Evolutionary conservation across 345 rosid species (phyloP).

Genomic region (Nephelium lappaceum): DNA sequence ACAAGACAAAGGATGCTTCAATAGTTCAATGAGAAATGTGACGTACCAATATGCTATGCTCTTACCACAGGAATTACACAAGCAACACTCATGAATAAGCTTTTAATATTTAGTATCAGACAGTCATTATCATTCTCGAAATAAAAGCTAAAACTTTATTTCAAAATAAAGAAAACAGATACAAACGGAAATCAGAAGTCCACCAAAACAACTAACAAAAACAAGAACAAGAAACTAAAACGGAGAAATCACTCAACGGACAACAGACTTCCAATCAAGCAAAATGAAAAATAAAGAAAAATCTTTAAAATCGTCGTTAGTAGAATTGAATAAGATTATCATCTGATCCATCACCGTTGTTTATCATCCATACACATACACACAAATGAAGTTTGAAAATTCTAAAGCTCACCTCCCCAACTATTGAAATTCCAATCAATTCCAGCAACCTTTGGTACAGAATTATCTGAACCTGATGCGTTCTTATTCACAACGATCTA

Average conservation of each 20-base stretch:
- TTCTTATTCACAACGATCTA: slow-evolving; percentile 65
- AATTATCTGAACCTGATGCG: slow-evolving; percentile 23
- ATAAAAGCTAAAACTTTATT: no score
- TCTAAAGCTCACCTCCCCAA: slow-evolving; percentile 77
- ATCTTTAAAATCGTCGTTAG: no score
- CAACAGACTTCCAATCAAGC: no score
- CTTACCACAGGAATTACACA: background rate
- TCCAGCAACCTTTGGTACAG: slow-evolving; percentile 65
- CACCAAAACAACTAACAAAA: no score
- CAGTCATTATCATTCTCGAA: background rate
- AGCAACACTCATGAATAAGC: background rate
- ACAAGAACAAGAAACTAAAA: no score
- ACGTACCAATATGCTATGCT: background rate
- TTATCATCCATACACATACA: background rate
- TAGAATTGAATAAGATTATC: background rate
- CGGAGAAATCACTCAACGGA: no score
- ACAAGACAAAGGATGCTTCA: background rate
- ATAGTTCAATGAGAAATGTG: background rate
- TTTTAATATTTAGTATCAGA: background rate
- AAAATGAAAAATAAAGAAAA: no score
- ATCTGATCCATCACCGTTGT: background rate
- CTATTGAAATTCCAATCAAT: slow-evolving; percentile 88
- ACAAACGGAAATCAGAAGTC: no score
- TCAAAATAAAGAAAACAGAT: no score
- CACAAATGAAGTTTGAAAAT: background rate